Conservation (phyloP, 257 asterid species). For the Rubia yunnanensis region DNA sequence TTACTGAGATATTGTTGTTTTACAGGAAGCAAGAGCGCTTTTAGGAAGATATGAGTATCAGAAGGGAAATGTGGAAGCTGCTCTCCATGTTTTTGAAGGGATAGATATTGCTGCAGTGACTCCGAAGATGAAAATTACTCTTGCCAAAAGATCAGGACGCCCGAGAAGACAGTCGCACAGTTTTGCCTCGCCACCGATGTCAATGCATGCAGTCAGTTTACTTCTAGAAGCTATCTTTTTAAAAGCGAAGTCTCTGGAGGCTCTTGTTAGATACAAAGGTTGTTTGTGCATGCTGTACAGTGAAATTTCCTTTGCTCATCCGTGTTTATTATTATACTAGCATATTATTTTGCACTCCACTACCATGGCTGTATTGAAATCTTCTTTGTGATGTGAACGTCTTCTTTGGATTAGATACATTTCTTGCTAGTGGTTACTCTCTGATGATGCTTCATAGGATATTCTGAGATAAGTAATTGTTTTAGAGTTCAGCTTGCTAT, state of each 20-base stretch:
- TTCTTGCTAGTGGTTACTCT: background rate
- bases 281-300: background rate
- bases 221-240: slow-evolving; percentile 77
- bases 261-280: slow-evolving; percentile 88
- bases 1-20: slow-evolving; percentile 9
- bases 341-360: background rate
- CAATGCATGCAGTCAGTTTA: slow-evolving; percentile 75
- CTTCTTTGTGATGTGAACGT: background rate
- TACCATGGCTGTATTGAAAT: background rate
- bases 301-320: background rate
- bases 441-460: background rate
- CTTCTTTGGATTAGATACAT: background rate
- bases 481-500: background rate
- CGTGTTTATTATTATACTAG: background rate
- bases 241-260: slow-evolving; percentile 74
- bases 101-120: slow-evolving; percentile 65
- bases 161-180: slow-evolving; percentile 46
- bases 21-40: slow-evolving; percentile 95
- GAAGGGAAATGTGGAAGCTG: slow-evolving; percentile 82
- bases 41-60: slow-evolving; percentile 90
- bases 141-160: slow-evolving; percentile 45
- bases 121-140: slow-evolving; percentile 65
- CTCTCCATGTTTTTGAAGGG: slow-evolving; percentile 90
- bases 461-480: background rate
- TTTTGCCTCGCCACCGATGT: slow-evolving; percentile 56